These are phyloP conservation scores for Paraurostyla sp. DNA, from an alignment of 73 alveolate species.

Conservation along the genomic window DNA sequence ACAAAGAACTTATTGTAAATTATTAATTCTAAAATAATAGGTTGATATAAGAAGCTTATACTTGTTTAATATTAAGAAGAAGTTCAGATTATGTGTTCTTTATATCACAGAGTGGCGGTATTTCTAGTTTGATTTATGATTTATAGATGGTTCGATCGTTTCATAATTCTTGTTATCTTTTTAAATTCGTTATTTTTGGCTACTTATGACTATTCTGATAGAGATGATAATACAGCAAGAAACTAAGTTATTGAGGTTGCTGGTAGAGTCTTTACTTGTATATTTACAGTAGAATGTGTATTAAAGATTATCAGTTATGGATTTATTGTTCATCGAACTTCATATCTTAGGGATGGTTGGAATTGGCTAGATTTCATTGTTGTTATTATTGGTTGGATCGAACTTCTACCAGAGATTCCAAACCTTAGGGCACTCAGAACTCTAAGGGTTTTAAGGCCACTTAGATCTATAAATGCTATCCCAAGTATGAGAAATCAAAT, in stretches of 20 bases:
- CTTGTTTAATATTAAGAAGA: neutral
- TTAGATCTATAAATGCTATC: constrained; percentile 76
- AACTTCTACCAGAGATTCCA: constrained; percentile 46
- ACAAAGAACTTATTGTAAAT: constrained; percentile 35
- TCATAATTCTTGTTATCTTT: constrained; percentile 19
- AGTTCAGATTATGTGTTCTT: neutral
- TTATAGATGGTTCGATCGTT: constrained; percentile 56
- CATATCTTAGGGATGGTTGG: constrained; percentile 65
- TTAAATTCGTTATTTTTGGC: constrained; percentile 40
- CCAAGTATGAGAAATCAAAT: constrained; percentile 72
- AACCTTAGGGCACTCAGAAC: constrained; percentile 76
- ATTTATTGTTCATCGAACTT: constrained; percentile 1
- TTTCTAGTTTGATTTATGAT: neutral
- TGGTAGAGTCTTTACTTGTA: constrained; percentile 14
- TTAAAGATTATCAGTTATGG: constrained; percentile 38
- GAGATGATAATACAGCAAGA: neutral
- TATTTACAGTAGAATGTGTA: constrained; percentile 57
- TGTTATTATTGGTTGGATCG: constrained; percentile 59
- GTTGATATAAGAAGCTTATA: constrained; percentile 17
- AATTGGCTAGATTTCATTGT: constrained; percentile 64
- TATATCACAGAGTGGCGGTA: constrained; percentile 61
- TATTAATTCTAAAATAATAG: neutral
- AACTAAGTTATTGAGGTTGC: constrained; percentile 20
- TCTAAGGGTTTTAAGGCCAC: constrained; percentile 82
- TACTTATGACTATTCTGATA: constrained; percentile 53